A percentile compares a stretch with the other conserved stretches of the same genome.
Evolutionary conservation across 202 grass and related monocot species (phyloP).

Genomic region (Setaria viridis): DNA sequence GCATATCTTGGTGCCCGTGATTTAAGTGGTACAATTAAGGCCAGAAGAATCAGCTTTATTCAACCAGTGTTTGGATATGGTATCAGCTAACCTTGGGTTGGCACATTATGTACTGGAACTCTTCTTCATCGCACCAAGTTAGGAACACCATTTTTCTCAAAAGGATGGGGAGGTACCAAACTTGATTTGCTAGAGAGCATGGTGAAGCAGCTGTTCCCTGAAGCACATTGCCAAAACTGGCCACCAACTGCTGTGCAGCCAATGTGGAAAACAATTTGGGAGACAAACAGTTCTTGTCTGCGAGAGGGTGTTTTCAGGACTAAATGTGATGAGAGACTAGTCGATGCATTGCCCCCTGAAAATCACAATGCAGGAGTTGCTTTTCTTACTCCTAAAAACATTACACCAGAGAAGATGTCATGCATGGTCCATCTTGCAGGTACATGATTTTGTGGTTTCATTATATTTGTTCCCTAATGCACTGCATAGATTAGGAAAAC

Average conservation of each 20-base stretch:
- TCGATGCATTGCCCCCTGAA: slow-evolving; percentile 78
- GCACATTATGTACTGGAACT: slow-evolving; percentile 78
- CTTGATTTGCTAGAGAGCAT: slow-evolving; percentile 88
- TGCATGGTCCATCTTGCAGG: slow-evolving; percentile 98
- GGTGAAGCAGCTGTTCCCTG: slow-evolving; percentile 87
- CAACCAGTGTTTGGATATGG: slow-evolving; percentile 58
- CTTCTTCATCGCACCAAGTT: slow-evolving; percentile 80
- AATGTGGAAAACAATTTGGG: slow-evolving; percentile 84
- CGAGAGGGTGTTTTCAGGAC: slow-evolving; percentile 83
- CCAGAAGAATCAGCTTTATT: slow-evolving; percentile 17
- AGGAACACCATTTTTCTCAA: slow-evolving; percentile 93
- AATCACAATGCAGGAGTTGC: slow-evolving; percentile 89
- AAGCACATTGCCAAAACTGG: slow-evolving; percentile 61
- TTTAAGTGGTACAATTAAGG: neutral
- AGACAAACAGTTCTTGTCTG: slow-evolving; percentile 78
- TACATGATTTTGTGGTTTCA: slow-evolving; percentile 42
- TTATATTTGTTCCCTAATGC: neutral
- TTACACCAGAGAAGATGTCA: slow-evolving; percentile 80
- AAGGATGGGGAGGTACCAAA: slow-evolving; percentile 89
- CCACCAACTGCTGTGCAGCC: slow-evolving; percentile 72
- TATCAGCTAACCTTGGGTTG: slow-evolving; percentile 82
- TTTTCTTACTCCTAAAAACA: slow-evolving; percentile 78
- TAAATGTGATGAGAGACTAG: slow-evolving; percentile 72
- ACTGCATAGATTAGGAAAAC: neutral
- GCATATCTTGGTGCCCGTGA: neutral